Evolutionary conservation across 2,329 filamentous ascomycete genomes (phyloP).

Genomic region (Arthrinium puccinioides): DNA sequence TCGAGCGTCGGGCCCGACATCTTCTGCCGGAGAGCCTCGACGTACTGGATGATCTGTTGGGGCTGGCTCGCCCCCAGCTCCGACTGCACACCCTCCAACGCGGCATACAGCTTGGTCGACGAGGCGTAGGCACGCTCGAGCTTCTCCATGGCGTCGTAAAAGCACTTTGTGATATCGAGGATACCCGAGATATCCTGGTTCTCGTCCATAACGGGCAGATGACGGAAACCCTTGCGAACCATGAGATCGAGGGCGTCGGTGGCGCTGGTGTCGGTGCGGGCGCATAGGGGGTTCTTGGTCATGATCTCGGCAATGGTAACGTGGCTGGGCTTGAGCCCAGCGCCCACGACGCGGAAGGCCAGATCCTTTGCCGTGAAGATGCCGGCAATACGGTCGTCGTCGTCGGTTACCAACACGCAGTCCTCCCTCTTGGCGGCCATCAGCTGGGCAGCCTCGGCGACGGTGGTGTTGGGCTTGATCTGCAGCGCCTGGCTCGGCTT

Average conservation of each 20-base stretch:
- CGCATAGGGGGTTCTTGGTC: slow-evolving; percentile 98
- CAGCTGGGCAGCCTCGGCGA: slow-evolving; percentile 92
- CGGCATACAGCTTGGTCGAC: slow-evolving; percentile 96
- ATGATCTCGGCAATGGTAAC: slow-evolving; percentile 97
- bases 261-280: slow-evolving; percentile 93
- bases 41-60: slow-evolving; percentile 98
- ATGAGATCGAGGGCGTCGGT: slow-evolving; percentile 96
- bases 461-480: slow-evolving; percentile 91
- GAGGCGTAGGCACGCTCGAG: slow-evolving; percentile 95
- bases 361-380: slow-evolving; percentile 99
- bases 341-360: slow-evolving; percentile 91
- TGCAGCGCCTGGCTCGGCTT: slow-evolving; percentile 94
- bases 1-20: slow-evolving; percentile 98
- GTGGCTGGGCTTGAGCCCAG: slow-evolving; percentile 79
- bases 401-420: slow-evolving; percentile 94
- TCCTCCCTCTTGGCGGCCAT: slow-evolving; percentile 99
- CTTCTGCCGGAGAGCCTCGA: slow-evolving; percentile 87
- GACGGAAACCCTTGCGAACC: slow-evolving; percentile 96
- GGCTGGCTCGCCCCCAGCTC: slow-evolving; percentile 93
- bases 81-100: slow-evolving; percentile 93
- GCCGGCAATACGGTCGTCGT: slow-evolving; percentile 94
- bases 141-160: slow-evolving; percentile 99
- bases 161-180: slow-evolving; percentile 97
- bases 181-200: slow-evolving; percentile 99
- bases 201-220: slow-evolving; percentile 98